Percentiles rank a stretch among this genome's conserved stretches.
Conservation (phyloP, 2,329 filamentous ascomycete species). For the Colletotrichum filicis region DNA sequence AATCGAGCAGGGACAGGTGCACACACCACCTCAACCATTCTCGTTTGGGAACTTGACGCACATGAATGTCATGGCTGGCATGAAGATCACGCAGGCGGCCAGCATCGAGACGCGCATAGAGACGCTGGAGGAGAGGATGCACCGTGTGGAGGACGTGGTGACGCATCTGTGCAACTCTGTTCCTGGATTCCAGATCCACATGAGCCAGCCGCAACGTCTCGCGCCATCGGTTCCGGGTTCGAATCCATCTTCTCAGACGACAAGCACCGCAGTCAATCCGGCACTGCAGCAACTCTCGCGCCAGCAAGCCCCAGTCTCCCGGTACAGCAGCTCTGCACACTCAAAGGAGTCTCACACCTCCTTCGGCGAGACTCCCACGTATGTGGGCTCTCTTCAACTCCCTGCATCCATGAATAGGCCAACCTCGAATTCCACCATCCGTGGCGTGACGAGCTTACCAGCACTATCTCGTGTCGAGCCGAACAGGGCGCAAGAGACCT, state of each 20-base stretch:
- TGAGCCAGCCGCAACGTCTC: constrained; percentile 41
- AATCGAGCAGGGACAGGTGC: constrained; percentile 45
- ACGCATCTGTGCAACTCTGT: constrained; percentile 60
- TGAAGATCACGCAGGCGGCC: constrained; percentile 68
- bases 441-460: constrained; percentile 58
- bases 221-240: constrained; percentile 40
- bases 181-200: constrained; percentile 50
- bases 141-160: constrained; percentile 64
- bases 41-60: constrained; percentile 61
- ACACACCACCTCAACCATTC: constrained; percentile 61
- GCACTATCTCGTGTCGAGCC: constrained; percentile 47
- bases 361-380: constrained; percentile 58
- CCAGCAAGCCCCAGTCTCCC: constrained; percentile 41
- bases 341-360: constrained; percentile 56
- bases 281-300: constrained; percentile 43
- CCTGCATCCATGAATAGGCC: constrained; percentile 49
- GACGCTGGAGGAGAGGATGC: constrained; percentile 62
- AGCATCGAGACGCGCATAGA: constrained; percentile 64
- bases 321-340: constrained; percentile 49
- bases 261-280: constrained; percentile 41
- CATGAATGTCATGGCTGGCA: constrained; percentile 59
- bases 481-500: constrained; percentile 36
- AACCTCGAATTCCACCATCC: constrained; percentile 58
- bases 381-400: constrained; percentile 54
- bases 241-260: constrained; percentile 39